Base-by-base conservation (phyloP, 345 rosid species). In the Eucalyptus sideroxylon region DNA sequence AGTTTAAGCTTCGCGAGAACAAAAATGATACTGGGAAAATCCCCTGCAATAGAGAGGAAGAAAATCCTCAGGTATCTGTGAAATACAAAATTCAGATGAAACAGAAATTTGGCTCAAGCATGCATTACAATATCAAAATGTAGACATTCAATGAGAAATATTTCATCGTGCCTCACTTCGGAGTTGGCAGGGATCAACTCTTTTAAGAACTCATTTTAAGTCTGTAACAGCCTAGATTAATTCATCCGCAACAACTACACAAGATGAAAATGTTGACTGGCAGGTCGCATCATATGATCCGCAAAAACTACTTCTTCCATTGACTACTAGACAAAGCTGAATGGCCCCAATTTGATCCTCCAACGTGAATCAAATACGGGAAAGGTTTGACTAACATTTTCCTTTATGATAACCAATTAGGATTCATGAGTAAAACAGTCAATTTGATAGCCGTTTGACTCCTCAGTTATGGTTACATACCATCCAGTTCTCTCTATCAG, bases 11-110 rank as follows among this genome's bases (percentile, higher is more conserved):
- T 94, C 91, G 90, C 26, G 99, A 94, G 88, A 97, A 92, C 91
- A 98, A 87, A 88, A 93, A 92, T 1, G 97, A 86, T 34, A 97
- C 96, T 26, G 99, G 99, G 85, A 94, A 98, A 86, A 95, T 94
- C 72, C 93, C 96, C 99, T 98, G 94, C 89, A 80, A 13, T 86
- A 60, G 56, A 65, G 83, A 86, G 30, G 50, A 40, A 30, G 16
- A 62, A 40, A 85, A 49, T 85, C 65, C 45, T 82, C 30, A 83
- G 62, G 50, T 42, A 16, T 47, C 44, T 24, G 27, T 23, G 44
- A 47, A 72, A 82, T 10, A n/a, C 60, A 44, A 6, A 69, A 45
- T 45, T n/a, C 59, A 40, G 87, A 49, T 55, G 67, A 81, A 50
- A 69, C 45, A 56, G 83, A 77, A 37, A 77, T 77, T 72, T 77